phyloP scores from a whole-genome alignment of 495 filamentous ascomycete species.

The Neurospora sp. region DNA sequence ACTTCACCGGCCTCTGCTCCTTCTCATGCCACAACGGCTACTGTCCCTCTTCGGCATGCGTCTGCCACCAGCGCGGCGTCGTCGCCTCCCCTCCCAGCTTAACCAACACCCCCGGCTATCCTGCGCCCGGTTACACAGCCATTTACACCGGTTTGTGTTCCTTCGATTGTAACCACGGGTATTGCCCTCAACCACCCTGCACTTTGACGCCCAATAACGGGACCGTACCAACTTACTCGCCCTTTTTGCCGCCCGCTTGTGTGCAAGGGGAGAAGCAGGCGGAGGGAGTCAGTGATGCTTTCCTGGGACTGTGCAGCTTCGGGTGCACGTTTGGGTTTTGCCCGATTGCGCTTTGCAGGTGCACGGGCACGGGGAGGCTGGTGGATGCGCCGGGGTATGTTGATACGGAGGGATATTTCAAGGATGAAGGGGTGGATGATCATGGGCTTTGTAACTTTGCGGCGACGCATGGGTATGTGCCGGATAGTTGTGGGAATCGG shows the following conservation, averaged over 20 bases:
- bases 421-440: neutral
- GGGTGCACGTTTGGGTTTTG: slow-evolving; percentile 10
- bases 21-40: slow-evolving; percentile 4
- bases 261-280: neutral
- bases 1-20: neutral
- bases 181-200: neutral
- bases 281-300: neutral
- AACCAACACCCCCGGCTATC: neutral
- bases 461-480: neutral
- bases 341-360: neutral
- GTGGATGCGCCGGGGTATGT: neutral
- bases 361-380: neutral
- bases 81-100: neutral
- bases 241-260: slow-evolving; percentile 4
- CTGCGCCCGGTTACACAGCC: neutral
- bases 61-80: neutral
- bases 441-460: slow-evolving; percentile 5
- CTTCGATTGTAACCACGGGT: slow-evolving; percentile 8
- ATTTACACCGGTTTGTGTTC: slow-evolving; percentile 6
- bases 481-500: neutral
- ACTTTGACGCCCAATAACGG: neutral
- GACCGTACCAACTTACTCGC: neutral
- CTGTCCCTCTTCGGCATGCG: neutral
- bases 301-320: slow-evolving; percentile 6
- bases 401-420: neutral